A percentile compares a stretch with the other conserved stretches of the same genome.
Conservation (phyloP, 2,329 filamentous ascomycete genomes). For the Sporothrix brunneoviolacea region DNA sequence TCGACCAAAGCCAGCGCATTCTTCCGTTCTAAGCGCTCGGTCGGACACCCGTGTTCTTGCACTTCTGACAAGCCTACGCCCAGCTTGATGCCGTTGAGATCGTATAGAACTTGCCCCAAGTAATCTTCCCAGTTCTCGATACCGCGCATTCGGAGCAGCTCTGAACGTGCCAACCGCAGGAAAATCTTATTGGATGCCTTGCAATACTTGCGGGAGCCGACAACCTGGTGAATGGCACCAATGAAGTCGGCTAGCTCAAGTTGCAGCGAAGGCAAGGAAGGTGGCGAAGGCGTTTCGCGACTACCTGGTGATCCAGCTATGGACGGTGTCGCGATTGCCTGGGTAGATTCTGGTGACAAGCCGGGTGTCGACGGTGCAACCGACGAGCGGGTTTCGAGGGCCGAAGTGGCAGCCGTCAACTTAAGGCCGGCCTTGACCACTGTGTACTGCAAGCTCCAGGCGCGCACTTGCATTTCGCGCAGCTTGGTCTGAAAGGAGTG, state of each 20-base stretch:
- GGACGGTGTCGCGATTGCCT: no score
- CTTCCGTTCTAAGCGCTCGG: constrained; percentile 70
- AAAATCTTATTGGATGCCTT: constrained; percentile 81
- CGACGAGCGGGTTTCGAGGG: background rate
- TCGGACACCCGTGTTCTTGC: constrained; percentile 71
- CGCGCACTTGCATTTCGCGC: constrained; percentile 78
- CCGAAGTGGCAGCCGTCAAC: background rate
- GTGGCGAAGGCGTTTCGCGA: background rate
- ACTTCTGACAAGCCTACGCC: constrained; percentile 59
- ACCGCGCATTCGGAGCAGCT: constrained; percentile 68
- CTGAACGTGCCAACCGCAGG: constrained; percentile 79
- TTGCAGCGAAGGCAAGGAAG: constrained; percentile 38
- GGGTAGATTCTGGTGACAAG: background rate
- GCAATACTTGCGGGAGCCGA: constrained; percentile 81
- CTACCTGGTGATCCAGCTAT: background rate
- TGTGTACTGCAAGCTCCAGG: constrained; percentile 82
- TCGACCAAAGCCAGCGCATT: constrained; percentile 78
- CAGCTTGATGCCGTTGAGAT: constrained; percentile 75
- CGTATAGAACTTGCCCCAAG: constrained; percentile 75
- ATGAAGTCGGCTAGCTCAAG: constrained; percentile 74
- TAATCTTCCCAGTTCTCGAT: constrained; percentile 82
- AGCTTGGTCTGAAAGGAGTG: constrained; percentile 60
- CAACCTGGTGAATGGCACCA: constrained; percentile 71
- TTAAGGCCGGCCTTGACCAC: constrained; percentile 67
- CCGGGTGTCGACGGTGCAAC: background rate